phyloP scores from a whole-genome alignment of 345 rosid genomes.

The Tarenaya hassleriana region DNA sequence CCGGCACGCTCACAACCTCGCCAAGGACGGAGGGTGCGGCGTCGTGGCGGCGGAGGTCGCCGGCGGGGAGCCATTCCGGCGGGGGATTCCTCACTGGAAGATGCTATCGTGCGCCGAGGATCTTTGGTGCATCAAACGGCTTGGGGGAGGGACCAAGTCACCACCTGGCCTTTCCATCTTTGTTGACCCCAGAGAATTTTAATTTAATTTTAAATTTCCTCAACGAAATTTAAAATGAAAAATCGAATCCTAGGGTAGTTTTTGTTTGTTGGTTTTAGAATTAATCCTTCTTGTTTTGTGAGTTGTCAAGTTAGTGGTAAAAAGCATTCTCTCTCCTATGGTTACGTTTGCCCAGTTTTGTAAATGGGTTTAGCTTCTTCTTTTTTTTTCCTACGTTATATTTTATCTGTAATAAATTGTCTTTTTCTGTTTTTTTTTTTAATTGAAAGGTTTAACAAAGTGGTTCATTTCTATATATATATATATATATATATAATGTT shows the following conservation, averaged over 20 bases:
- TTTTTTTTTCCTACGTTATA: too few relatives aligned
- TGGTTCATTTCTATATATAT: too few relatives aligned
- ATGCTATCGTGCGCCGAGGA: slow-evolving; percentile 66
- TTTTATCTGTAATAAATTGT: too few relatives aligned
- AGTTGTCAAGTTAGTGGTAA: too few relatives aligned
- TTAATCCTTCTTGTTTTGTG: too few relatives aligned
- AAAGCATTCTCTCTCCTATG: too few relatives aligned
- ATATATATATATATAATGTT: too few relatives aligned
- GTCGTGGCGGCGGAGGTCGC: slow-evolving; percentile 86
- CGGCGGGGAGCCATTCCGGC: slow-evolving; percentile 48
- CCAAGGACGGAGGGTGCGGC: slow-evolving; percentile 49
- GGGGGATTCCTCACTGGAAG: slow-evolving; percentile 81
- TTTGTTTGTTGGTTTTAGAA: too few relatives aligned
- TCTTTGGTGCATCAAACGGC: slow-evolving; percentile 85
- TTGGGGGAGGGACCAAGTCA: slow-evolving; percentile 85
- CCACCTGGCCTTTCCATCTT: slow-evolving; percentile 70
- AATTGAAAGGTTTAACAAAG: too few relatives aligned
- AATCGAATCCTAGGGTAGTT: not conserved
- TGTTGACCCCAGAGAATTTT: slow-evolving; percentile 93
- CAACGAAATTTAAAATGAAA: not conserved
- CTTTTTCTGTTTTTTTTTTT: too few relatives aligned
- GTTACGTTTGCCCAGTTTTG: too few relatives aligned
- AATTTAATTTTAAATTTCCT: not conserved
- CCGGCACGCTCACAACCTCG: slow-evolving; percentile 71
- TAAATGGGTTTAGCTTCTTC: too few relatives aligned